Evolutionary conservation across 2,329 filamentous ascomycete genomes (phyloP).

Genomic region (Ceratocystis harringtonii): DNA sequence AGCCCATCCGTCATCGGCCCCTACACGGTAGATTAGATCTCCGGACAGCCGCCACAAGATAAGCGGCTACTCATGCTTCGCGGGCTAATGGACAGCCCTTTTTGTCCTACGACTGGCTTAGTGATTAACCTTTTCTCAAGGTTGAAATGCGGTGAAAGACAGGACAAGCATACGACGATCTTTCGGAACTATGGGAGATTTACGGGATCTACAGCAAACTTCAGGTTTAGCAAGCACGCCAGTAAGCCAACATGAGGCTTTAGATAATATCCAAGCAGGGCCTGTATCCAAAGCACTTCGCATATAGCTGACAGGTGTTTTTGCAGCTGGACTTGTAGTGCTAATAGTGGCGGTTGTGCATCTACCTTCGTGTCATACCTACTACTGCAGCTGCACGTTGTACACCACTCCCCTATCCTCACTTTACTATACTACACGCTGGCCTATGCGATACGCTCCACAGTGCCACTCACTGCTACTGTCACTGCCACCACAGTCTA

Average conservation of each 20-base stretch:
- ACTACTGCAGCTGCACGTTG: too few species aligned
- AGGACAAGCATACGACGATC: background rate
- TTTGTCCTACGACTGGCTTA: background rate
- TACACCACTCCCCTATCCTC: background rate
- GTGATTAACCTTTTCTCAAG: background rate
- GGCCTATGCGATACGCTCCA: background rate
- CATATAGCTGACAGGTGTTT: background rate
- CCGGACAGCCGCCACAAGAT: background rate
- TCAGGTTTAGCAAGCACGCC: background rate
- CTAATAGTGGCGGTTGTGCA: too few species aligned
- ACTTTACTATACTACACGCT: background rate
- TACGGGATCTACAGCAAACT: background rate
- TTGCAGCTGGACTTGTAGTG: too few species aligned
- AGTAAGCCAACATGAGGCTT: background rate
- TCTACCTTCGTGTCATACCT: too few species aligned
- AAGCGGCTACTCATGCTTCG: background rate
- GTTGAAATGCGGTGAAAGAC: background rate
- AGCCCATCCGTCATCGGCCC: background rate
- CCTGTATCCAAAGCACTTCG: background rate
- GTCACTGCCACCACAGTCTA: background rate
- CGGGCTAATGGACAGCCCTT: background rate
- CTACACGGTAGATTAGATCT: background rate
- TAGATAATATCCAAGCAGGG: background rate
- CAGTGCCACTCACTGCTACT: background rate
- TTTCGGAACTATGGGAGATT: background rate